Evolutionary conservation across 108 stramenopile species (phyloP).

Genomic region (Nannochloropsis salina): DNA sequence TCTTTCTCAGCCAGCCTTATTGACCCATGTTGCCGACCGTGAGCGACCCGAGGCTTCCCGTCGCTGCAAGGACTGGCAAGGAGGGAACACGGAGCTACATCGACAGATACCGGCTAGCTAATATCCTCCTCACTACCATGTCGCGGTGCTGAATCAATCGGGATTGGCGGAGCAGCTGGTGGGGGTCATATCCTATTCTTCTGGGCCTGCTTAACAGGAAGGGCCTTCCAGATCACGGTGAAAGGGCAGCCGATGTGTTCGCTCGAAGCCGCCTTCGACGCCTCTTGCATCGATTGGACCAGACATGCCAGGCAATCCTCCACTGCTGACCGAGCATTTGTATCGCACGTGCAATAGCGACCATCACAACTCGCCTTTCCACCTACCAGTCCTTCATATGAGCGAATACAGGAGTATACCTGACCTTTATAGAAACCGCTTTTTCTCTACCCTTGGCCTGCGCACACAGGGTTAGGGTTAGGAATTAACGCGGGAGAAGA

Average conservation of each 20-base stretch:
- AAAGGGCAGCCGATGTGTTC: neutral
- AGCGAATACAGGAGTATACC: neutral
- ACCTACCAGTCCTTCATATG: neutral
- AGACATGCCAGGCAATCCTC: neutral
- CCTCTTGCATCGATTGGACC: constrained; percentile 22
- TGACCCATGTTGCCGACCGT: neutral
- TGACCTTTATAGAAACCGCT: neutral
- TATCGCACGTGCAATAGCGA: neutral
- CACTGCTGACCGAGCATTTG: constrained; percentile 24
- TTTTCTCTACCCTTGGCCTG: neutral
- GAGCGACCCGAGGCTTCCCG: neutral
- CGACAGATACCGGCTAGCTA: neutral
- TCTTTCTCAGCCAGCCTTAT: neutral
- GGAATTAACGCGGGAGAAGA: too few relatives aligned
- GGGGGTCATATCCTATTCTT: constrained; percentile 1
- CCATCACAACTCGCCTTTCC: neutral
- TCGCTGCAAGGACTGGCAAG: neutral
- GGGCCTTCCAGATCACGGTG: neutral
- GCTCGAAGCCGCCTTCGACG: constrained; percentile 23
- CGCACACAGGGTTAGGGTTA: too few relatives aligned
- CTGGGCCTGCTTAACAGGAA: neutral
- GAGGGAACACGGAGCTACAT: neutral
- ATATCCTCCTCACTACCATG: neutral
- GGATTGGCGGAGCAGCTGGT: constrained; percentile 16
- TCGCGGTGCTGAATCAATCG: neutral